A percentile compares a stretch with the other conserved stretches of the same genome.
These are phyloP conservation scores for Chalara sp. DNA, from an alignment of 2,329 filamentous ascomycete species.

Conservation along the genomic window DNA sequence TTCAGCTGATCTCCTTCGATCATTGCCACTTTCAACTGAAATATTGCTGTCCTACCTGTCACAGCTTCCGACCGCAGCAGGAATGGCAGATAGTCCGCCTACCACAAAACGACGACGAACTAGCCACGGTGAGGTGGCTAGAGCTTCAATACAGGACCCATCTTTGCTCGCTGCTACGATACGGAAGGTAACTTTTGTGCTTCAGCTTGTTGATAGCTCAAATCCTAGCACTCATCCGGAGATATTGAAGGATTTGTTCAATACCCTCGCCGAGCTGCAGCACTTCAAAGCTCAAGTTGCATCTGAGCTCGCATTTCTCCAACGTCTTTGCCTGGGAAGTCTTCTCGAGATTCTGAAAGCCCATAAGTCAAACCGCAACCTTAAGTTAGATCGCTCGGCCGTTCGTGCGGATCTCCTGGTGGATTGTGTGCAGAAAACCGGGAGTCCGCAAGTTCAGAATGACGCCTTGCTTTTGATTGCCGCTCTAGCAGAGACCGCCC, in stretches of 20 bases:
- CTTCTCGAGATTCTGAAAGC: conserved; percentile 78
- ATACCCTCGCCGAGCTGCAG: conserved; percentile 78
- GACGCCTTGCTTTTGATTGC: conserved; percentile 83
- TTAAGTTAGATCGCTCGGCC: conserved; percentile 68
- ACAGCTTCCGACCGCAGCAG: conserved; percentile 65
- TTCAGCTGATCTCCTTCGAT: conserved; percentile 66
- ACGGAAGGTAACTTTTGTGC: conserved; percentile 73
- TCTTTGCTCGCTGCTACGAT: conserved; percentile 62
- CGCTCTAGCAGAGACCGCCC: conserved; percentile 76
- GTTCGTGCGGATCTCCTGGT: conserved; percentile 88
- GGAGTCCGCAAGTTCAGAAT: conserved; percentile 91
- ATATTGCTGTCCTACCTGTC: conserved; percentile 68
- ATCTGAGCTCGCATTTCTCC: conserved; percentile 84
- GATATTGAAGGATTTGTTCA: conserved; percentile 74
- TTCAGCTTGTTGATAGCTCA: conserved; percentile 82
- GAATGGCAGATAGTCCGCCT: conserved; percentile 64
- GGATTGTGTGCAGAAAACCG: conserved; percentile 86
- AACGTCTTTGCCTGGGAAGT: conserved; percentile 76
- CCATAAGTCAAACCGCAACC: conserved; percentile 53
- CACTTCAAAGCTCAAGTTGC: conserved; percentile 74
- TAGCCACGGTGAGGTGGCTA: conserved; percentile 62
- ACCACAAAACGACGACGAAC: conserved; percentile 74
- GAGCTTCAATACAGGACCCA: conserved; percentile 54
- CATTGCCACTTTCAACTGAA: conserved; percentile 65
- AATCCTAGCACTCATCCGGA: conserved; percentile 68